phyloP scores from a whole-genome alignment of 2,329 filamentous ascomycete genomes.

The Colletotrichum endophyticum region DNA sequence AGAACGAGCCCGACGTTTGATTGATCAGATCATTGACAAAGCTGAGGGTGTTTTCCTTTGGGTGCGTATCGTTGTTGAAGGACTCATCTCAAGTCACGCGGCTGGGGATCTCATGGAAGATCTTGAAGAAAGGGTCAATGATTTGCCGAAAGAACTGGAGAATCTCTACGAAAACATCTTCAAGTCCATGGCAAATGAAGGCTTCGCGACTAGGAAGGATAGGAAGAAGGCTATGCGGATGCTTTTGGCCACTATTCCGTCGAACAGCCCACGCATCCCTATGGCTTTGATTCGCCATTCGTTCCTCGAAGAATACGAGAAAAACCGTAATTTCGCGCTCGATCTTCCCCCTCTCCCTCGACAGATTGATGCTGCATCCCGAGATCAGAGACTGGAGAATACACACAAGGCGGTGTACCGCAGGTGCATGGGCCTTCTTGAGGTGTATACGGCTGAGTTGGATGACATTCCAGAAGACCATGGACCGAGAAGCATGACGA shows the following conservation, averaged over 20 bases:
- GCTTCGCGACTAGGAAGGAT: neutral
- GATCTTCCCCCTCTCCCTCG: neutral
- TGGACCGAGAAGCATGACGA: neutral
- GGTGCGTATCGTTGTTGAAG: neutral
- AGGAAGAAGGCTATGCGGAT: neutral
- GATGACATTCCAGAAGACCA: neutral
- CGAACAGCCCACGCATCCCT: fast-evolving
- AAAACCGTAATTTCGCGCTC: neutral
- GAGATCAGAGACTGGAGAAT: neutral
- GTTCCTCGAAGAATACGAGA: neutral
- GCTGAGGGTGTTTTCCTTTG: neutral
- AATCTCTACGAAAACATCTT: neutral
- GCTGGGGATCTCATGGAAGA: neutral
- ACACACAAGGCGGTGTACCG: neutral
- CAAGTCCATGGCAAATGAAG: neutral
- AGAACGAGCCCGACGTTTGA: fast-evolving
- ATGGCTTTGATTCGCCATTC: neutral
- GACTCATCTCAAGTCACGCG: neutral
- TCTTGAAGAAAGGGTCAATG: neutral
- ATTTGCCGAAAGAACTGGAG: neutral
- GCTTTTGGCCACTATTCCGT: neutral
- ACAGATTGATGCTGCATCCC: no score
- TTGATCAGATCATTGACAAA: neutral
- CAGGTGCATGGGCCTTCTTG: neutral
- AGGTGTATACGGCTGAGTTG: neutral